Conservation (phyloP, 2,329 filamentous ascomycete genomes). For the Nothophaeocryptopus gaeumannii region DNA sequence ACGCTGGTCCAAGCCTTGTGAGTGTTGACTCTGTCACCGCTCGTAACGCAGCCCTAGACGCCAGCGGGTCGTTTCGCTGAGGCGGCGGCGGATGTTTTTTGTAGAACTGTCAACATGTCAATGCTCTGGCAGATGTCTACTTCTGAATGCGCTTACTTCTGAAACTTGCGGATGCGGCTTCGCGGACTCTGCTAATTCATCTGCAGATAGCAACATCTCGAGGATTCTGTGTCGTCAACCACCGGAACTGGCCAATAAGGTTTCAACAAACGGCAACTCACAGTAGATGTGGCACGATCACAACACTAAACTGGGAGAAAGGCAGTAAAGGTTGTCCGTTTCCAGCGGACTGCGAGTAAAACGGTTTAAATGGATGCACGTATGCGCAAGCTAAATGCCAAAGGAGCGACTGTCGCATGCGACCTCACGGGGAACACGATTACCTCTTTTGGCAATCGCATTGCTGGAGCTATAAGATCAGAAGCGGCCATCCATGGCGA, state of each 20-base stretch:
- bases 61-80: slow-evolving; percentile 7
- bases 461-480: neutral
- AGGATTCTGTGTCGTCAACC: neutral
- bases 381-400: neutral
- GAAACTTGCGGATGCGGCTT: slow-evolving; percentile 18
- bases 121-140: neutral
- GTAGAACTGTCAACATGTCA: slow-evolving; percentile 15
- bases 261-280: neutral
- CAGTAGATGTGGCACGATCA: neutral
- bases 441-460: slow-evolving; percentile 1
- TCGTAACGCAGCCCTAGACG: slow-evolving; percentile 8
- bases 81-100: slow-evolving; percentile 12
- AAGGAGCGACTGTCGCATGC: neutral
- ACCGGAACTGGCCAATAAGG: neutral
- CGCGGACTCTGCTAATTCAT: slow-evolving; percentile 14
- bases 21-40: slow-evolving; percentile 9
- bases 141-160: slow-evolving; percentile 5
- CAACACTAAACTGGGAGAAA: neutral
- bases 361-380: neutral
- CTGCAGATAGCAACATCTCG: slow-evolving; percentile 16
- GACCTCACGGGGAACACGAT: neutral
- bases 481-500: too few species aligned
- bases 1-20: slow-evolving; percentile 19
- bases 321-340: neutral
- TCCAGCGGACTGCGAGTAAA: neutral